Conservation (phyloP, 2,329 filamentous ascomycete genomes). For the Graphiopsis chlorocephala region DNA sequence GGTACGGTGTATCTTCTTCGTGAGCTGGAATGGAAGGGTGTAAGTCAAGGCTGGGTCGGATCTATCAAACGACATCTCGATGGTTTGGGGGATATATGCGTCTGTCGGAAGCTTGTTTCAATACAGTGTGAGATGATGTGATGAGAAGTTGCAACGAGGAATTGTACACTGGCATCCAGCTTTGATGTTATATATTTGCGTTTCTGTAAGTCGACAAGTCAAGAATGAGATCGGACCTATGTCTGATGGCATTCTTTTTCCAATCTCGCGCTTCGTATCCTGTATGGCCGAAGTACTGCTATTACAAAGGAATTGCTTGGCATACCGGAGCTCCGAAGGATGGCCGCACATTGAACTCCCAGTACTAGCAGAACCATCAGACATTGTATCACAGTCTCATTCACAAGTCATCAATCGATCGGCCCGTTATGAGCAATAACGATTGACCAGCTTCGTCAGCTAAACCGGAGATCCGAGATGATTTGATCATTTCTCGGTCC, state of each 20-base stretch:
- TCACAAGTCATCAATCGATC: not conserved
- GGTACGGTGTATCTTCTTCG: constrained; percentile 25
- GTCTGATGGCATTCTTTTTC: not conserved
- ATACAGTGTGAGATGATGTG: not conserved
- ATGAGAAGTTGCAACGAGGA: not conserved
- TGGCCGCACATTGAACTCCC: not conserved
- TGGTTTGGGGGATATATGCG: not conserved
- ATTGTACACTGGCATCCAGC: not conserved
- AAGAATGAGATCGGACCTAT: not conserved
- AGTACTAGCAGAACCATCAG: not conserved
- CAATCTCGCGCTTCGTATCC: not conserved
- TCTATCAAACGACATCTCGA: constrained; percentile 28
- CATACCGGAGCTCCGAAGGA: not conserved
- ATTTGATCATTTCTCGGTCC: not conserved
- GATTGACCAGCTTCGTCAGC: not conserved
- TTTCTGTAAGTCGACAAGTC: not conserved
- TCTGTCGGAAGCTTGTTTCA: not conserved
- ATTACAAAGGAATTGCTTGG: not conserved
- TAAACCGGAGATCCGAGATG: not conserved
- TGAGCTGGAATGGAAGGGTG: constrained; percentile 27
- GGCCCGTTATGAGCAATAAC: not conserved
- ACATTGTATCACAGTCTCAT: not conserved
- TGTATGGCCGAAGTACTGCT: not conserved
- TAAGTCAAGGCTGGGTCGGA: constrained; percentile 15
- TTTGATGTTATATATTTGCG: not conserved